A percentile compares a stretch with the other conserved stretches of the same genome.
These are phyloP conservation scores for Brasilioporus rufonigricans DNA, from an alignment of 768 basidiomycete species.

Conservation along the genomic window DNA sequence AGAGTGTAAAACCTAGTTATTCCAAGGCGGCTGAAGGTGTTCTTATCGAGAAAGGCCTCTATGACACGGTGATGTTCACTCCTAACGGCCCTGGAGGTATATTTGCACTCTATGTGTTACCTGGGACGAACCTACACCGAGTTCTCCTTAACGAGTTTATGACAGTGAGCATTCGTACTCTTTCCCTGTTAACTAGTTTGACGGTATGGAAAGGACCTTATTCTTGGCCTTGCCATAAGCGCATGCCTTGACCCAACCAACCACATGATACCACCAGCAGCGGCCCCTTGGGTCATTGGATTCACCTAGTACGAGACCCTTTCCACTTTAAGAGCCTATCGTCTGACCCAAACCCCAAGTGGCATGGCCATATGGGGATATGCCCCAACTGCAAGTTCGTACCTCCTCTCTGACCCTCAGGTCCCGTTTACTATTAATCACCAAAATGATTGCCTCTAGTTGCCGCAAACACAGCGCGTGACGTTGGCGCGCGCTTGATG, in stretches of 20 bases:
- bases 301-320: slow-evolving; percentile 51
- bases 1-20: not conserved
- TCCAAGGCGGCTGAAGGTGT: slow-evolving; percentile 28
- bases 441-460: slow-evolving; percentile 33
- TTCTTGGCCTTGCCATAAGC: slow-evolving; percentile 22
- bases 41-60: slow-evolving; percentile 27
- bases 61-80: slow-evolving; percentile 35
- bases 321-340: not conserved
- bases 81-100: slow-evolving; percentile 36
- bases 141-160: slow-evolving; percentile 41
- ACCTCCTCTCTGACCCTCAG: not conserved
- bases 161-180: slow-evolving; percentile 22
- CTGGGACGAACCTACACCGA: slow-evolving; percentile 30
- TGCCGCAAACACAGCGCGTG: slow-evolving; percentile 65
- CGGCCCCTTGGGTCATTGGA: slow-evolving; percentile 51
- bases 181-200: not conserved
- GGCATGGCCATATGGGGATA: slow-evolving; percentile 61
- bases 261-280: slow-evolving; percentile 50
- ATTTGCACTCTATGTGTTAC: slow-evolving; percentile 37
- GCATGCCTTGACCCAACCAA: slow-evolving; percentile 50
- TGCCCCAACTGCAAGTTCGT: slow-evolving; percentile 45
- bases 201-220: slow-evolving; percentile 11
- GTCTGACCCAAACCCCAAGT: slow-evolving; percentile 32
- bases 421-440: not conserved
- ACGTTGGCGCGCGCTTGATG: slow-evolving; percentile 62